phyloP scores from a whole-genome alignment of 192 early-diverging fungal genomes.

The Coemansia sp. region DNA sequence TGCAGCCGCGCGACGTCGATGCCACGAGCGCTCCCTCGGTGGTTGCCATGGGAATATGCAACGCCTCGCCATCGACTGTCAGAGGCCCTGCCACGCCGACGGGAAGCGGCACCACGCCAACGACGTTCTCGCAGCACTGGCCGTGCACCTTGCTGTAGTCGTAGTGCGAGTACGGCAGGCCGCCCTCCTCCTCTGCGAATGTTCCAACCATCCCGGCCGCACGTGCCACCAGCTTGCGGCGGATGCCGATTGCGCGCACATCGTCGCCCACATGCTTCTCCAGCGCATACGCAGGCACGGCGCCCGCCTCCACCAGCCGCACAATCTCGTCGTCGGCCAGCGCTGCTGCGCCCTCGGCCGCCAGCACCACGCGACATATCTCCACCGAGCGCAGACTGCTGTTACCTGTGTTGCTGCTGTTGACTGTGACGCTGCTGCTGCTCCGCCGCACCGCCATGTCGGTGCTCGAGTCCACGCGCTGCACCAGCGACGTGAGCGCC shows the following conservation, averaged over 20 bases:
- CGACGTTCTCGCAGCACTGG: slow-evolving; percentile 94
- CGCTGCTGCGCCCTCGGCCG: slow-evolving; percentile 29
- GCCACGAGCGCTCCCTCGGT: slow-evolving; percentile 92
- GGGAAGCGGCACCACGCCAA: slow-evolving; percentile 90
- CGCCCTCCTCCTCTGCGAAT: slow-evolving; percentile 28
- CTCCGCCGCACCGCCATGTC: slow-evolving; percentile 47
- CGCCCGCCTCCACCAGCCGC: slow-evolving; percentile 67
- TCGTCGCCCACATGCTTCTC: slow-evolving; percentile 79
- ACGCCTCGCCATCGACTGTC: slow-evolving; percentile 73
- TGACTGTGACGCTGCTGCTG: slow-evolving; percentile 15
- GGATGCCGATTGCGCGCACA: slow-evolving; percentile 82
- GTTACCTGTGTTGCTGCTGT: background rate
- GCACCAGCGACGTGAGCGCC: slow-evolving; percentile 40
- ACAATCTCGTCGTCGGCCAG: slow-evolving; percentile 80
- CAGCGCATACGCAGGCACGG: slow-evolving; percentile 83
- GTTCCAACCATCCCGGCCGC: slow-evolving; percentile 66
- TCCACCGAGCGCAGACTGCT: slow-evolving; percentile 34
- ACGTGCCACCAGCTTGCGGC: slow-evolving; percentile 76
- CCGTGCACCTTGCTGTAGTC: slow-evolving; percentile 89
- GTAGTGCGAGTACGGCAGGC: slow-evolving; percentile 80
- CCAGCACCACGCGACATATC: slow-evolving; percentile 42
- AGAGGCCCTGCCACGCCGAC: slow-evolving; percentile 92
- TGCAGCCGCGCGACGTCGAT: slow-evolving; percentile 91
- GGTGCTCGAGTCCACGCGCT: slow-evolving; percentile 42
- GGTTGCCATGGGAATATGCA: slow-evolving; percentile 94